These are phyloP conservation scores for Croton setiger DNA, from an alignment of 441 rosid species.

Conservation along the genomic window DNA sequence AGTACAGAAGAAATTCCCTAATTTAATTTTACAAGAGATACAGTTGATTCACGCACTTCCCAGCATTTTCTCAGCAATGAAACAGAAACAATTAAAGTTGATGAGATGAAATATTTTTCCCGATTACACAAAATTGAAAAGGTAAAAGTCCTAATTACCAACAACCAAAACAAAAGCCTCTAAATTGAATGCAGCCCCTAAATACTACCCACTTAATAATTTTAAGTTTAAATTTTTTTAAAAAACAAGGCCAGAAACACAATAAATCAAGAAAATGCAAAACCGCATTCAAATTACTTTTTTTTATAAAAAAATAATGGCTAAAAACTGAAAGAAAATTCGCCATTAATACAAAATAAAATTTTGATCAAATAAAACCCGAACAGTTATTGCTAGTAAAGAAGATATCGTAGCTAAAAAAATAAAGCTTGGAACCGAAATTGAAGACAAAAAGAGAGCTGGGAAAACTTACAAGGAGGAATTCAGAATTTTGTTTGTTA, in stretches of 20 bases:
- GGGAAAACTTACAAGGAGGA: background rate
- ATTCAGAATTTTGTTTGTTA: background rate
- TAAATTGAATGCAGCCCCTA: background rate
- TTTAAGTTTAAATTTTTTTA: background rate
- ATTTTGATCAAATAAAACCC: background rate
- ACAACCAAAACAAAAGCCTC: background rate
- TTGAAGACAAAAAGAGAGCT: background rate
- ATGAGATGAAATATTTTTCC: background rate
- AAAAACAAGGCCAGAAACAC: background rate
- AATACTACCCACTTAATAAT: background rate
- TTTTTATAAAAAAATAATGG: background rate
- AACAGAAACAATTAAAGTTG: background rate
- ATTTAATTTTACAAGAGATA: background rate
- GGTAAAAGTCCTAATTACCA: background rate
- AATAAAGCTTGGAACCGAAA: background rate
- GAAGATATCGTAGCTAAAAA: background rate
- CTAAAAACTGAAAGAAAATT: background rate
- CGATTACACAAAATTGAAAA: background rate
- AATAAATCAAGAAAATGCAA: background rate
- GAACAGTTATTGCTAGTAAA: background rate
- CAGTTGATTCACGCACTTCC: background rate
- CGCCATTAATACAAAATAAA: background rate
- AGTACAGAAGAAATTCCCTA: background rate
- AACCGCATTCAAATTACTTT: background rate
- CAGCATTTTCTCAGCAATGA: constrained; percentile 1